Base-by-base conservation (phyloP, 257 asterid species). In the Hygrophila difformis region DNA sequence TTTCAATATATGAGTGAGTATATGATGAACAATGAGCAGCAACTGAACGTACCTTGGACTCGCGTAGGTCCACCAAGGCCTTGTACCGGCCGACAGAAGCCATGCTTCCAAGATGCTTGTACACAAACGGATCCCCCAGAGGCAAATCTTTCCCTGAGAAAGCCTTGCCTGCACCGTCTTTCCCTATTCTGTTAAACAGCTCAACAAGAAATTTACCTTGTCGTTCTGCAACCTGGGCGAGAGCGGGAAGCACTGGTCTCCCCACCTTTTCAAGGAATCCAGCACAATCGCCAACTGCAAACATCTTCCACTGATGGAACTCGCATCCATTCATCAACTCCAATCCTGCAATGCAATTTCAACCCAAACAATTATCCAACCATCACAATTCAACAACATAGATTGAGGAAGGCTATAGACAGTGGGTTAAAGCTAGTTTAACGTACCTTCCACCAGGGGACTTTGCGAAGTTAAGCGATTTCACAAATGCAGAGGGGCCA, bases 181-280 rank as follows among this genome's bases (percentile, higher is more conserved):
- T 71, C 13, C 77, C 87, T 0, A 82, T 60, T 65, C 62, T 64
- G 64, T 68, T 69, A 38, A 88, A 69, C 68, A 73, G 17, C 58
- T 68, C 76, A 6, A 81, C 94, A 1, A 88, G 89, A 58, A 57
- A 84, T 69, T 88, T 81, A 23, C 97, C 97, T 73, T 88, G 79
- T 50, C 97, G 58, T 61, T 88, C 97, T 8, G 97, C 97, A 1
- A 88, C 97, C 97, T 89, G 97, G 47, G 97, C 97, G 26, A 84
- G 76, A 31, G 97, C 93, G 1, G 97, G 96, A 61, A 89, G 94
- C 51, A 89, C 96, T 4, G 75, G 83, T 58, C 51, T 72, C 61
- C 93, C 97, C 3, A 75, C 74, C 20, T 75, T 70, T 60, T 88
- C 96, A 10, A 89, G 85, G 64, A 84, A 84, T 35, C 97, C 97